These are phyloP conservation scores for Berberis thunbergii DNA, from an alignment of 164 flowering plant genomes.

Conservation along the genomic window DNA sequence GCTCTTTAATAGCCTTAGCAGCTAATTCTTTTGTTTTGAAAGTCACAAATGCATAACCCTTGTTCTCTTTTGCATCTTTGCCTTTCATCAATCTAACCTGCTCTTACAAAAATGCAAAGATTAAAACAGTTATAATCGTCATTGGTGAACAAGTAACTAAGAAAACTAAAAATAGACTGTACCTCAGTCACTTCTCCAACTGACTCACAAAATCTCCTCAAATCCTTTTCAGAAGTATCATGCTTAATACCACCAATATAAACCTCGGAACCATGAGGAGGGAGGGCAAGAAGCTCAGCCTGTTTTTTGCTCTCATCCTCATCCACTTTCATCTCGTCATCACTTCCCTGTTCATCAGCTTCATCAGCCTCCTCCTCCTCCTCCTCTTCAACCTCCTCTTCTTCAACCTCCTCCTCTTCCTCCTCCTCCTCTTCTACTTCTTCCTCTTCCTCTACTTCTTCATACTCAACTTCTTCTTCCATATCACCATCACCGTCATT, in stretches of 20 bases:
- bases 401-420: constrained; percentile 29
- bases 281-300: constrained; percentile 81
- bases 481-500: constrained; percentile 54
- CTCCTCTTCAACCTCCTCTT: constrained; percentile 1
- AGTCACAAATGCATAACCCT: constrained; percentile 87
- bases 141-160: not conserved
- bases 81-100: constrained; percentile 82
- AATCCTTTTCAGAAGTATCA: constrained; percentile 59
- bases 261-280: constrained; percentile 92
- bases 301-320: constrained; percentile 43
- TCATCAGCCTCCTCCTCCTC: constrained; percentile 15
- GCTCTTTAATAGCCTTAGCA: constrained; percentile 59
- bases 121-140: not conserved
- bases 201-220: constrained; percentile 55
- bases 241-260: constrained; percentile 72
- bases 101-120: not conserved
- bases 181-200: constrained; percentile 84
- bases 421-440: constrained; percentile 47
- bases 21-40: constrained; percentile 70
- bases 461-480: constrained; percentile 49
- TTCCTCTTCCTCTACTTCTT: constrained; percentile 30
- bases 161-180: not conserved
- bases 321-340: constrained; percentile 38
- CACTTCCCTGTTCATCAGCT: constrained; percentile 16
- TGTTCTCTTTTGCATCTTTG: constrained; percentile 68